Conservation (phyloP, 1,139 yeast genomes). For the Kluyveromyces sp. region DNA sequence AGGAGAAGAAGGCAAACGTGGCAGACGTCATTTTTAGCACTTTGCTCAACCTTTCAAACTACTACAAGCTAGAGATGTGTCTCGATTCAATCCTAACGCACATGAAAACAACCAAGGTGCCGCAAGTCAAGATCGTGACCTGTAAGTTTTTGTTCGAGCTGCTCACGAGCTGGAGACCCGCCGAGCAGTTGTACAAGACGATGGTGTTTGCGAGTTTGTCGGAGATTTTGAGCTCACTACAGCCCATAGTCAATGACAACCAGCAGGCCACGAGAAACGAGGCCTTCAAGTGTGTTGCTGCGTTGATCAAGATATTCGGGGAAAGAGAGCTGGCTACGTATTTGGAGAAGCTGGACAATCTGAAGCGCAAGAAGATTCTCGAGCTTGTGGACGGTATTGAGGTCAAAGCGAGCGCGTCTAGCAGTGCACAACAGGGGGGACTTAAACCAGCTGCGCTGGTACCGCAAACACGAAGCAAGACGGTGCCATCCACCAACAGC, state of each 20-base stretch:
- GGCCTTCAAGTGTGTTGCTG: conserved; percentile 74
- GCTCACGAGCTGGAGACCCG: conserved; percentile 33
- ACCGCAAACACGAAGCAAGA: neutral
- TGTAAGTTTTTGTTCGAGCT: conserved; percentile 61
- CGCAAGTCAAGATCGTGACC: conserved; percentile 70
- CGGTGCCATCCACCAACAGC: neutral
- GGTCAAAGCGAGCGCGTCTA: conserved; percentile 29
- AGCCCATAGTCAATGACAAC: conserved; percentile 66
- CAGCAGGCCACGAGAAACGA: conserved; percentile 79
- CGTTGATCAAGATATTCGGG: conserved; percentile 70
- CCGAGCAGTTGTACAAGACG: conserved; percentile 41
- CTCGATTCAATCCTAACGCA: conserved; percentile 53
- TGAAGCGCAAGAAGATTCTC: conserved; percentile 58
- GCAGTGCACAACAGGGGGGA: neutral
- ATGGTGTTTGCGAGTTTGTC: conserved; percentile 3
- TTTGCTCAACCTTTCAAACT: conserved; percentile 31
- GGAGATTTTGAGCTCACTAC: conserved; percentile 20
- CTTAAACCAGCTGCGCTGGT: neutral
- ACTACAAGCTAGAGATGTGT: conserved; percentile 48
- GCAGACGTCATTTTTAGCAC: conserved; percentile 61
- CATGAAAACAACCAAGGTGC: conserved; percentile 64
- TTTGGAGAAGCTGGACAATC: conserved; percentile 66
- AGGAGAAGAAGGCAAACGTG: conserved; percentile 79
- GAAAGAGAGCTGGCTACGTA: conserved; percentile 55
- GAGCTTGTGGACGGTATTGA: conserved; percentile 51